phyloP scores from a whole-genome alignment of 306 rosid species.

The Datisca glomerata region DNA sequence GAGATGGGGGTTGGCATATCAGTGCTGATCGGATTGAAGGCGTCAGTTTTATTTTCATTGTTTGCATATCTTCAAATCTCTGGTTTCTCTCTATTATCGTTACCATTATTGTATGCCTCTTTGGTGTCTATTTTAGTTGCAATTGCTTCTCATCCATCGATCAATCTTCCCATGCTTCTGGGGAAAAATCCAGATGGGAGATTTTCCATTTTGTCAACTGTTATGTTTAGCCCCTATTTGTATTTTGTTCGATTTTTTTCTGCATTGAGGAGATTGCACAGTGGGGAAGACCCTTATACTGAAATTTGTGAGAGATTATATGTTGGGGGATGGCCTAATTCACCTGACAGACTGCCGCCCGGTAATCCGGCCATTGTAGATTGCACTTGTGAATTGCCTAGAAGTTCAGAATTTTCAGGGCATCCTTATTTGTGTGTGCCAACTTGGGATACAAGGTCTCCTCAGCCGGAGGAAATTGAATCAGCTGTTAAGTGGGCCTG shows the following conservation, averaged over 20 bases:
- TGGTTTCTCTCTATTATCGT: slow-evolving; percentile 32
- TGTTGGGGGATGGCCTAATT: slow-evolving; percentile 89
- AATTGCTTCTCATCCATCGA: slow-evolving; percentile 57
- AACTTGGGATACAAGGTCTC: slow-evolving; percentile 84
- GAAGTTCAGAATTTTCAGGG: slow-evolving; percentile 27
- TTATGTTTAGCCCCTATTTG: slow-evolving; percentile 71
- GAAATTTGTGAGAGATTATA: slow-evolving; percentile 51
- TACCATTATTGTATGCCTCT: slow-evolving; percentile 60
- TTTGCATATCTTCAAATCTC: slow-evolving; percentile 35
- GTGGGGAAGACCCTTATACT: slow-evolving; percentile 49
- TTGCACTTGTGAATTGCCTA: slow-evolving; percentile 86
- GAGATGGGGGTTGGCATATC: slow-evolving; percentile 67
- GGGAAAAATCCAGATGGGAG: slow-evolving; percentile 63
- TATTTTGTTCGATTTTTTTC: slow-evolving; percentile 61
- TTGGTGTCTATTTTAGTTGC: slow-evolving; percentile 42
- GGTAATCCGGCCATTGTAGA: slow-evolving; percentile 72
- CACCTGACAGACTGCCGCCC: slow-evolving; percentile 60
- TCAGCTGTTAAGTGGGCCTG: slow-evolving; percentile 72
- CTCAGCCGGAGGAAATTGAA: slow-evolving; percentile 56
- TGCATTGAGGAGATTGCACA: slow-evolving; percentile 34
- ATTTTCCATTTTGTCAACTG: slow-evolving; percentile 44
- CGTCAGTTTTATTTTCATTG: slow-evolving; percentile 15
- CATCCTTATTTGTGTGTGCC: slow-evolving; percentile 57
- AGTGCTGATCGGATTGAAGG: slow-evolving; percentile 49
- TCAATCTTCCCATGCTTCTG: slow-evolving; percentile 64